Conservation (phyloP, 306 rosid species). For the Lathyrus tuberosus region DNA sequence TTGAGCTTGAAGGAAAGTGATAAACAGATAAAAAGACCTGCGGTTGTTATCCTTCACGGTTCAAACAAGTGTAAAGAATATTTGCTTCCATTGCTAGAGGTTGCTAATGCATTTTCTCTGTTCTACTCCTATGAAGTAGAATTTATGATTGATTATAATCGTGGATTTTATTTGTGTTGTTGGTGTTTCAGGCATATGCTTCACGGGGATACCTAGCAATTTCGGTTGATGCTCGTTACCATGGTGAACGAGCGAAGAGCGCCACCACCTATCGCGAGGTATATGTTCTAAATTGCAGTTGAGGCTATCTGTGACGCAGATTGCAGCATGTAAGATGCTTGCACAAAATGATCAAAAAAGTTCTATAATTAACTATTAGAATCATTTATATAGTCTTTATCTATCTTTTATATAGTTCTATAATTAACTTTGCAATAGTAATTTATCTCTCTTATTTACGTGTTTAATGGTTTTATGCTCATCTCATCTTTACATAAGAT, state of each 20-base stretch:
- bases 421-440: no score
- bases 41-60: slow-evolving; percentile 76
- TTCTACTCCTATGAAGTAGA: neutral
- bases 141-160: slow-evolving; percentile 4
- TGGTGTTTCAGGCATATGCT: slow-evolving; percentile 74
- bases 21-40: slow-evolving; percentile 61
- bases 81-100: slow-evolving; percentile 85
- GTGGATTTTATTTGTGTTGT: slow-evolving; percentile 15
- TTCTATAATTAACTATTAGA: no score
- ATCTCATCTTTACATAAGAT: slow-evolving; percentile 4
- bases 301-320: no score
- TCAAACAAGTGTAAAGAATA: slow-evolving; percentile 70
- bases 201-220: slow-evolving; percentile 83
- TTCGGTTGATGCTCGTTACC: slow-evolving; percentile 90
- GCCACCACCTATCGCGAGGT: slow-evolving; percentile 66
- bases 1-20: slow-evolving; percentile 66
- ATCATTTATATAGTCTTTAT: no score
- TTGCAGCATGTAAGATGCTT: no score
- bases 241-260: slow-evolving; percentile 88
- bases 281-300: slow-evolving; percentile 4
- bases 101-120: slow-evolving; percentile 27
- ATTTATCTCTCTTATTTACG: no score
- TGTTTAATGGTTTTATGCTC: neutral
- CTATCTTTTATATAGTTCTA: no score
- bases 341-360: no score